A percentile compares a stretch with the other conserved stretches of the same genome.
Conservation (phyloP, 176 grass and related monocot genomes). For the Oryza rufipogon region DNA sequence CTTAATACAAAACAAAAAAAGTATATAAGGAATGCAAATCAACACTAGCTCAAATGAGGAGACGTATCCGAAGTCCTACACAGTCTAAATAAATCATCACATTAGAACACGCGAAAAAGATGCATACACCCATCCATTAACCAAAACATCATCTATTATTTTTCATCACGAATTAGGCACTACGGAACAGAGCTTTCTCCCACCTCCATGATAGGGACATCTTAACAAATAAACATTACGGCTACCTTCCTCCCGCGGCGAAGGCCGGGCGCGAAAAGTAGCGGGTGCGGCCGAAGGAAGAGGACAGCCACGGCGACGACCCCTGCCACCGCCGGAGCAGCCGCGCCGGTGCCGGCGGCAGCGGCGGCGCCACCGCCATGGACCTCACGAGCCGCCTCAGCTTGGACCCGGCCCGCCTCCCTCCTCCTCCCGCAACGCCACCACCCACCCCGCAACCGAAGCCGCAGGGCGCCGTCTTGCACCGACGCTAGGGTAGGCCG, state of each 20-base stretch:
- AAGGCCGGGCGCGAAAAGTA: constrained; percentile 3
- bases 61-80: not conserved
- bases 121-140: not conserved
- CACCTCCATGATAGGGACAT: not conserved
- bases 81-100: not conserved
- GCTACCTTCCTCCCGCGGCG: constrained; percentile 40
- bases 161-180: not conserved
- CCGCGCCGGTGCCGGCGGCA: no score
- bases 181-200: not conserved
- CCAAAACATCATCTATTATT: not conserved
- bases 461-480: constrained; percentile 42
- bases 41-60: not conserved
- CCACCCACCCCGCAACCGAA: constrained; percentile 6
- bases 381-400: constrained; percentile 45
- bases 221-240: not conserved
- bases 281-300: constrained; percentile 24
- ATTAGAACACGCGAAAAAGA: not conserved
- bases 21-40: no score
- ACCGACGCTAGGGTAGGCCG: not conserved
- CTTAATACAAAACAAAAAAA: no score
- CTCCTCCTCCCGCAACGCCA: not conserved
- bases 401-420: not conserved
- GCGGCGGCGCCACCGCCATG: constrained; percentile 58
- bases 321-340: constrained; percentile 30
- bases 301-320: constrained; percentile 33